Base-by-base conservation (phyloP, 768 basidiomycete genomes). In the Candolleomyces efflorescens region DNA sequence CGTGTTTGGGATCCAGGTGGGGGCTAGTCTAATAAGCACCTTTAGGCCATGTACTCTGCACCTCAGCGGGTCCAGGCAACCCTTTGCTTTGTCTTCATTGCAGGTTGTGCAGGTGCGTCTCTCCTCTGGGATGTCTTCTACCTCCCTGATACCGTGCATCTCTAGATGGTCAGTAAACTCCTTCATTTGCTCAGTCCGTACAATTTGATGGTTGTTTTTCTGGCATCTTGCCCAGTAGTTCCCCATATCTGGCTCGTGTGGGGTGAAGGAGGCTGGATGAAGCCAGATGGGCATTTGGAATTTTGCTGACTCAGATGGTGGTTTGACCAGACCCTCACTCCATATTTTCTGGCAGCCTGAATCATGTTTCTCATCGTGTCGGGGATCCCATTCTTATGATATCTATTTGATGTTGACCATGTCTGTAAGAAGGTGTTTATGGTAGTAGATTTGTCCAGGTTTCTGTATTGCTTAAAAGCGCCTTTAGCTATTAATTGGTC, bases 391-490 rank as follows among this genome's bases (percentile, higher is more conserved):
- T 24, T 9, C 3, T 37, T 3, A 7, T 22, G 22, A 5, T 5
- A 7, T 32, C 7, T 45, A 23, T 37, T 53, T 39, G 7, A 36
- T 18, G 17, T 43, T 10, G n/a, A n/a, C 53, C 53, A 54, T 9
- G 39, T 27, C 20, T 54, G 53, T 1, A 45, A 11, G 41, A 54
- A 54, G 9, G n/a, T 44, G 23, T 54, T 43, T 1, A 17, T 17
- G 6, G 44, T 23, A 5, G 22, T 22, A 0, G 1, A 5, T 20
- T 3, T 58, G 61, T 12, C 57, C 43, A 0, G 67, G 66, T 37
- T 37, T 45, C n/a, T 43, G 20, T 47, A 41, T 9, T 39, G 5
- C 24, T 41, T 54, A 12, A 44, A 15, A 4, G 27, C 38, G 18
- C 48, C 44, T 32, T 18, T 44, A 9, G 26, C 36, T 13, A 61